Base-by-base conservation (phyloP, 768 basidiomycete species). In the Cubamyces sp. region DNA sequence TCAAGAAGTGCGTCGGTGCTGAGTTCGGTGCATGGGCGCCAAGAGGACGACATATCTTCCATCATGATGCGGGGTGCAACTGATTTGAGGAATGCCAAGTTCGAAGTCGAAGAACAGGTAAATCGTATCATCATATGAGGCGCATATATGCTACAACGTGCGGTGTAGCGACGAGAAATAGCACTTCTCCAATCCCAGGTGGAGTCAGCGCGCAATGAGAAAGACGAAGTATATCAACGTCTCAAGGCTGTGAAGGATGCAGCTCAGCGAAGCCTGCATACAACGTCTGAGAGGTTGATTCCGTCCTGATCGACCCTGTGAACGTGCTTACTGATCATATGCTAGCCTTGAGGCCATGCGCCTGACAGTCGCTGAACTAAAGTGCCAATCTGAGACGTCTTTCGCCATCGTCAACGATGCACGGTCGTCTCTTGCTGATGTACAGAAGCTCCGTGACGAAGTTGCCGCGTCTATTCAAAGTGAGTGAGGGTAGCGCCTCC, bases 51-150 rank as follows among this genome's bases (percentile, higher is more conserved):
- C 51, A 62, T 73, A n/a, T 70, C 71, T 0, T 57, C 67, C 6
- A 62, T 71, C 47, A 70, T 73, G 71, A 73, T 73, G 71, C 68
- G 70, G 11, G 70, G 70, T 7, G 70, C 70, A 12, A 68, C 65
- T 0, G 67, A 73, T 43, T 45, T 73, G 5, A 50, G 70, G 23
- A 69, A 66, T 50, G 64, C 68, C 8, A 73, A 70, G 57, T 63
- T 60, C 25, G 69, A 70, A 30, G 49, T 66, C 2, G 71, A 71
- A 34, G 71, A 73, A 40, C 68, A 68, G 61, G 71, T 69, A 57
- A 37, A 56, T 0, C 26, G 43, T 30, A 15, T 12, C 18, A 28
- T 23, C 23, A 37, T 14, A 2, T 15, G 8, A 8, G 15, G 3
- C 26, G 57, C 57, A 59, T 64, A 64, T 64, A 64, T 64, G 63